These are phyloP conservation scores for Candida berthetii DNA, from an alignment of 805 yeast species.

Conservation along the genomic window DNA sequence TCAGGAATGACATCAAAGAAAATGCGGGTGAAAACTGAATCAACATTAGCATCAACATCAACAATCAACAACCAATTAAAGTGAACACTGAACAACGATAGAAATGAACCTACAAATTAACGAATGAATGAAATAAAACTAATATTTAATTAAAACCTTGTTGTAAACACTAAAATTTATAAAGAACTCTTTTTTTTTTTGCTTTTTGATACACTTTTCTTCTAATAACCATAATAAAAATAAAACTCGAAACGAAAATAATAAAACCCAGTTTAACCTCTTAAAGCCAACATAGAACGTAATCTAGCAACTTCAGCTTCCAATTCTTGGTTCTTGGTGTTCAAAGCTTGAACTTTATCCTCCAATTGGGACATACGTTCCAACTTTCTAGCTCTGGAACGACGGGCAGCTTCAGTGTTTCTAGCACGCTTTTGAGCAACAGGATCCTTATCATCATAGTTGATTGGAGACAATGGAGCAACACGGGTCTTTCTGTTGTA, in stretches of 20 bases:
- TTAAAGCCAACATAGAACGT: conserved; percentile 36
- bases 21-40: no score
- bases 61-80: neutral
- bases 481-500: conserved; percentile 76
- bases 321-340: conserved; percentile 51
- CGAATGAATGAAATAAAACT: neutral
- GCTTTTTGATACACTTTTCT: neutral
- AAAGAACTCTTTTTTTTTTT: neutral
- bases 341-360: conserved; percentile 60
- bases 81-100: neutral
- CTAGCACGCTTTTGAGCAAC: conserved; percentile 83
- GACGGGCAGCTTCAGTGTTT: conserved; percentile 93
- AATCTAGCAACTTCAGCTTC: conserved; percentile 61
- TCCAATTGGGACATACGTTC: conserved; percentile 83
- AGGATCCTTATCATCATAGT: conserved; percentile 53
- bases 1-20: no score
- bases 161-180: no score
- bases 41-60: no score
- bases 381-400: conserved; percentile 91
- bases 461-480: conserved; percentile 65
- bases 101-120: neutral
- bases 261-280: neutral
- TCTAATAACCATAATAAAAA: neutral
- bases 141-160: neutral
- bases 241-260: neutral